Conservation (phyloP, 306 rosid genomes). For the Mucuna pruriens region DNA sequence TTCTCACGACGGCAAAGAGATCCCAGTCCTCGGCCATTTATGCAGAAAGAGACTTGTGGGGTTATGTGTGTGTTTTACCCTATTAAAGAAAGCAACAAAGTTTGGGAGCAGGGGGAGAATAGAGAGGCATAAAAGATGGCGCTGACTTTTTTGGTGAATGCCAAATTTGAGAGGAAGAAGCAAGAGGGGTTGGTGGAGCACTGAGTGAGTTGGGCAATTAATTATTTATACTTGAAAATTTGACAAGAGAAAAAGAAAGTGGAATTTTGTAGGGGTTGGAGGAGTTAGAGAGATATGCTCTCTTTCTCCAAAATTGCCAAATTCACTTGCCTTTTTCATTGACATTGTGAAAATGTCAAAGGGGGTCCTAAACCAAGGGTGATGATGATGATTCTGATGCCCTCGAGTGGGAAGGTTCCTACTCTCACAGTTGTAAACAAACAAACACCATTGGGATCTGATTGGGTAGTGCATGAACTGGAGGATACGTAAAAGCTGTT, state of each 20-base stretch:
- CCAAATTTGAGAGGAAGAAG: constrained; percentile 27
- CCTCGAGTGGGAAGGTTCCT: constrained; percentile 5
- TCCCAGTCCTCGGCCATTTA: constrained; percentile 76
- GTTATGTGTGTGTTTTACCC: no score
- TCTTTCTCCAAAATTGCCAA: background rate
- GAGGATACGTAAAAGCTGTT: background rate
- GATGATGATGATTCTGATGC: constrained; percentile 22
- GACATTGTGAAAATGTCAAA: constrained; percentile 51
- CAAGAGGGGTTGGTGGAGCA: constrained; percentile 51
- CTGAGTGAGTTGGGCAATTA: constrained; percentile 51
- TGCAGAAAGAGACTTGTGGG: no score
- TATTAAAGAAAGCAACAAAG: constrained; percentile 14
- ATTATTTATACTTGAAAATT: constrained; percentile 53
- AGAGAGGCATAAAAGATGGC: constrained; percentile 52
- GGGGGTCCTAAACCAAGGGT: constrained; percentile 13
- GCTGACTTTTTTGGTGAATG: constrained; percentile 58
- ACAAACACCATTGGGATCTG: background rate
- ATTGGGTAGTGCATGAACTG: background rate
- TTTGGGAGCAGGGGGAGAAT: constrained; percentile 22
- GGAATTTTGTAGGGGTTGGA: constrained; percentile 26
- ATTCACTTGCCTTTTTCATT: constrained; percentile 47
- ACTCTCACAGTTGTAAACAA: background rate
- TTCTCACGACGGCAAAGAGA: constrained; percentile 71
- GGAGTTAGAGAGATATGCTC: constrained; percentile 23
- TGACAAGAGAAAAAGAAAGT: background rate